These are phyloP conservation scores for Berberis thunbergii DNA, from an alignment of 164 flowering plant species.

Conservation along the genomic window DNA sequence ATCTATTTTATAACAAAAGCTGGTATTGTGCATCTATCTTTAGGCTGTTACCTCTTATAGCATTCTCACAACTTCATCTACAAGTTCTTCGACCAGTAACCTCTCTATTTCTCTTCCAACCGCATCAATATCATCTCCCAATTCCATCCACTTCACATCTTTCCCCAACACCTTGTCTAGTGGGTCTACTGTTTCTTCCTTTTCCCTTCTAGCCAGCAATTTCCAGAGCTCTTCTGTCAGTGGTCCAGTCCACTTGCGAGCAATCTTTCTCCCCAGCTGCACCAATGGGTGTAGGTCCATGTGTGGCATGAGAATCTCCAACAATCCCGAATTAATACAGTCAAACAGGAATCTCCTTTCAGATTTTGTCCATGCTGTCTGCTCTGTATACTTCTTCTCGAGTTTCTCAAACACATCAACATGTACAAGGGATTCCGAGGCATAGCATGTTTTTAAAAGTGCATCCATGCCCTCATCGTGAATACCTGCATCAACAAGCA, in stretches of 20 bases:
- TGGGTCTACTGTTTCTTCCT: slow-evolving; percentile 9
- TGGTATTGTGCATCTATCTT: neutral
- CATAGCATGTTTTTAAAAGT: slow-evolving; percentile 26
- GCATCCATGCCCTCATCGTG: slow-evolving; percentile 13
- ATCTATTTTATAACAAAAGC: neutral
- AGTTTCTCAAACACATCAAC: slow-evolving; percentile 45
- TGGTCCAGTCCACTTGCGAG: slow-evolving; percentile 13
- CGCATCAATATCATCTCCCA: slow-evolving; percentile 33
- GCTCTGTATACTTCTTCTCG: slow-evolving; percentile 59
- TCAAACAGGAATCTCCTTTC: slow-evolving; percentile 76
- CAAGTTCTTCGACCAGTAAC: slow-evolving; percentile 44
- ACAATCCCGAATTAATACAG: slow-evolving; percentile 42
- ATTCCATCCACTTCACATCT: slow-evolving; percentile 44
- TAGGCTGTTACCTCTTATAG: neutral
- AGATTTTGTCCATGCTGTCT: slow-evolving; percentile 35
- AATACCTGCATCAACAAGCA: slow-evolving; percentile 41
- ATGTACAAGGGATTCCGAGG: slow-evolving; percentile 39
- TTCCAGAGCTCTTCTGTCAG: slow-evolving; percentile 31
- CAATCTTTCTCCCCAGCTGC: slow-evolving; percentile 12
- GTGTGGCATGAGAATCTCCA: slow-evolving; percentile 29
- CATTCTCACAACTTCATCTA: slow-evolving; percentile 28
- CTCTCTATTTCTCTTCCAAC: slow-evolving; percentile 61
- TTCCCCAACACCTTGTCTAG: slow-evolving; percentile 20
- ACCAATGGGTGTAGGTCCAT: slow-evolving; percentile 55
- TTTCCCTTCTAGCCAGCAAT: slow-evolving; percentile 26